Conservation (phyloP, 2,329 filamentous ascomycete genomes). For the Drechslerella coelobrocha region DNA sequence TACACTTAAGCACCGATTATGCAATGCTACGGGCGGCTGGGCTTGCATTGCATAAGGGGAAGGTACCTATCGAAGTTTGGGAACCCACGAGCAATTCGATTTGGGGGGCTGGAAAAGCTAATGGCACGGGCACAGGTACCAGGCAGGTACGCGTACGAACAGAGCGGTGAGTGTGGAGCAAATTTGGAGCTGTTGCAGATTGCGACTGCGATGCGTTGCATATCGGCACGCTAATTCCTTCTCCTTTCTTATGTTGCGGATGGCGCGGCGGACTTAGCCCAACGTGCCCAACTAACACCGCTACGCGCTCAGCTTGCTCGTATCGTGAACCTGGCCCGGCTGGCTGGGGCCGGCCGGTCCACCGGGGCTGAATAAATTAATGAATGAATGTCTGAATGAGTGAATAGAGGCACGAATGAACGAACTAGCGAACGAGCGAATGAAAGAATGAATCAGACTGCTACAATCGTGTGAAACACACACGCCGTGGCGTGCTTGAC, state of each 20-base stretch:
- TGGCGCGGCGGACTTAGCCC: too few species aligned
- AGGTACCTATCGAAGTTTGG: too few species aligned
- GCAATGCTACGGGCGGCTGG: constrained; percentile 1
- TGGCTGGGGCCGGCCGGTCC: not conserved
- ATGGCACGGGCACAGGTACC: not conserved
- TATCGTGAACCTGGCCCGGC: not conserved
- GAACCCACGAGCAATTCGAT: too few species aligned
- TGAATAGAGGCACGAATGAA: too few species aligned
- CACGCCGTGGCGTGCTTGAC: not conserved
- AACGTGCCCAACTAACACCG: not conserved
- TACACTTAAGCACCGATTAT: not conserved
- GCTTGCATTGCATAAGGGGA: too few species aligned
- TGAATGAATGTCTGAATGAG: too few species aligned
- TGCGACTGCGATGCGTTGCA: not conserved
- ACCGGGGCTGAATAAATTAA: not conserved
- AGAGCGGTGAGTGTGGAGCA: too few species aligned
- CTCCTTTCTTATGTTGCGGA: too few species aligned
- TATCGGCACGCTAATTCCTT: not conserved
- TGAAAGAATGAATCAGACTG: constrained; percentile 1
- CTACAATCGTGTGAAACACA: not conserved
- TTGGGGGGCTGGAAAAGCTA: not conserved
- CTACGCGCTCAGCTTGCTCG: constrained; percentile 1
- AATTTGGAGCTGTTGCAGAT: not conserved
- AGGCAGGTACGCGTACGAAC: not conserved
- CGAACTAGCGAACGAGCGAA: too few species aligned